Conservation (phyloP, 1,284 basidiomycete species). For the Prillingera fragicola region DNA sequence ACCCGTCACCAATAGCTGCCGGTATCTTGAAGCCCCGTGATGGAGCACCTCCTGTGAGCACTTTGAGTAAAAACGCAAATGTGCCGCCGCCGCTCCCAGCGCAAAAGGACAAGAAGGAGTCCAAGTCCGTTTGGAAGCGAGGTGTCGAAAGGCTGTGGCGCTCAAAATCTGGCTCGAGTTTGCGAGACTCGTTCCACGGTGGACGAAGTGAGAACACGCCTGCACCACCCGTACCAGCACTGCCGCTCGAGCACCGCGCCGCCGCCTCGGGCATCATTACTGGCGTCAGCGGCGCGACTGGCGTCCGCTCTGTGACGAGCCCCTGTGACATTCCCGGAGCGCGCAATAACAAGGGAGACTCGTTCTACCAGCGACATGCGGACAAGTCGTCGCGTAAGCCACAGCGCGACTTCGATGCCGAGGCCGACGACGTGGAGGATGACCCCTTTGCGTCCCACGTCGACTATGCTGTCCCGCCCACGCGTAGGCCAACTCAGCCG, state of each 20-base stretch:
- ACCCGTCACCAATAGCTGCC: too few relatives aligned
- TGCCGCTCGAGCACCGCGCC: slow-evolving; percentile 12
- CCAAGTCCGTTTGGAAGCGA: slow-evolving; percentile 35
- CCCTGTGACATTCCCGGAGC: too few relatives aligned
- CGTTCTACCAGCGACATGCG: too few relatives aligned
- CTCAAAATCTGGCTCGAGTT: slow-evolving; percentile 35
- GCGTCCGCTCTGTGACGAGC: too few relatives aligned
- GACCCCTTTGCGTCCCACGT: slow-evolving; percentile 40
- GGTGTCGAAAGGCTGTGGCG: slow-evolving; percentile 40
- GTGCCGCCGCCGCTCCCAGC: too few relatives aligned
- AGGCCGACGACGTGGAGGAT: neutral
- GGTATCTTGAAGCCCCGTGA: too few relatives aligned
- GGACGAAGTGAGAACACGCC: slow-evolving; percentile 6
- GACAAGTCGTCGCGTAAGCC: neutral
- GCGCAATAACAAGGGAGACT: too few relatives aligned
- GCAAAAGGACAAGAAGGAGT: slow-evolving; percentile 4
- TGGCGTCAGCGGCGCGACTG: too few relatives aligned
- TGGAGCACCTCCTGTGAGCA: too few relatives aligned
- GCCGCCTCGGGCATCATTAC: neutral
- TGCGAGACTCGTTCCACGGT: slow-evolving; percentile 25
- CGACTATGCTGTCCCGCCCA: slow-evolving; percentile 18
- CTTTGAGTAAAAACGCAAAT: too few relatives aligned
- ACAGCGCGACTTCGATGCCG: too few relatives aligned
- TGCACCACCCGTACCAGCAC: slow-evolving; percentile 24
- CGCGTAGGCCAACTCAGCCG: too few relatives aligned